Base-by-base conservation (phyloP, 2,329 filamentous ascomycete species). In the Metarhizium brunneum region DNA sequence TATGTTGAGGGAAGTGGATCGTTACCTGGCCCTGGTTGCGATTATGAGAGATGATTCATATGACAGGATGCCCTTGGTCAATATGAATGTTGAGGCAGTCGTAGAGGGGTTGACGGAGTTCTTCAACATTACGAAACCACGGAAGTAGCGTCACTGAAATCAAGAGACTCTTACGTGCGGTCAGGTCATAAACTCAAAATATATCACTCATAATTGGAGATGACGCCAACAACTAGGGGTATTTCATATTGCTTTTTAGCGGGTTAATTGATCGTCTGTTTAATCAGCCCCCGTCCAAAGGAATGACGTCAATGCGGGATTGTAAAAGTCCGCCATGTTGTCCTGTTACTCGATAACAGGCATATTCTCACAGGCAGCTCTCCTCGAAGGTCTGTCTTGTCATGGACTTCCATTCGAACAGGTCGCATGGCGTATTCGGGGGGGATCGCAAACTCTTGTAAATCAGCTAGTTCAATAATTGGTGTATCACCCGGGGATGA, bases 41-140 rank as follows among this genome's bases (percentile, higher is more conserved):
- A 86, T 95, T 59, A 92, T 92, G 88, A 87, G 87, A 68, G 88
- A 92, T 66, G 88, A 88, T 54, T 88, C 86, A 32, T 89, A 90
- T 63, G 87, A 91, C 66, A 89, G 88, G 75, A 90, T 92, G 75
- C 86, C 87, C 4, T 75, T 92, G 59, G 88, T 95, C 59, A 90
- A 91, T 63, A 90, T 92, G 82, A 94, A 95, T 64, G 87, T 92
- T 2, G 86, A 90, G 64, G 85, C 89, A 0, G 86, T 92, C 36
- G 88, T 92, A 52, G 84, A 88, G 64, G 89, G 89, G 0, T 71
- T 95, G 65, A 83, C 84, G 43, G 84, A 91, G 66, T 90, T 94
- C 59, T 94, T 94, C 64, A 80, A 86, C 64, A 85, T 87, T 57
- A 86, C 83, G 8, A 86, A 84, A 67, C 75, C 78, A 54, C 81